Conservation (phyloP, 2,329 filamentous ascomycete genomes). For the Anthostomella pinea region DNA sequence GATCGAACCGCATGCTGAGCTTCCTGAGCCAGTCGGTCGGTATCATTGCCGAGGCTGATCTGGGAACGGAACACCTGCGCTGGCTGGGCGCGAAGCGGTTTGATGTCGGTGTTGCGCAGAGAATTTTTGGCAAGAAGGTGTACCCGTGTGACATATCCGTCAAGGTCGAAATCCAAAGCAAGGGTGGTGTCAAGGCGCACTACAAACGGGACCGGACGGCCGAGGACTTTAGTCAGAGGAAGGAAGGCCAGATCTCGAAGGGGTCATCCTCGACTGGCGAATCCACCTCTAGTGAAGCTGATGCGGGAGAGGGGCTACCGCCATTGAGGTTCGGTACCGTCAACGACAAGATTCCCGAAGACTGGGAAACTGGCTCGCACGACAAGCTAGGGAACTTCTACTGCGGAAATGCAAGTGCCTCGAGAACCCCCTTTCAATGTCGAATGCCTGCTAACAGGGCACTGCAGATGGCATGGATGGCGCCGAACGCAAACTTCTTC, state of each 20-base stretch:
- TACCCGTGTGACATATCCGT: slow-evolving; percentile 90
- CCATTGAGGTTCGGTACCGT: slow-evolving; percentile 75
- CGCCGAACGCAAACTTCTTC: slow-evolving; percentile 84
- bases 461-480: slow-evolving; percentile 80
- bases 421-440: not conserved
- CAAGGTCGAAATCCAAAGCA: slow-evolving; percentile 77
- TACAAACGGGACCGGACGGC: slow-evolving; percentile 52
- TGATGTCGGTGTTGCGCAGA: slow-evolving; percentile 76
- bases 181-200: slow-evolving; percentile 68
- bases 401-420: slow-evolving; percentile 72
- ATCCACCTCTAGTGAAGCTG: slow-evolving; percentile 17
- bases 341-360: slow-evolving; percentile 69
- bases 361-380: slow-evolving; percentile 71
- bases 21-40: slow-evolving; percentile 90
- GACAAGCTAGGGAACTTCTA: slow-evolving; percentile 90
- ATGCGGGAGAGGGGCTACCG: slow-evolving; percentile 60
- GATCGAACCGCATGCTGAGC: slow-evolving; percentile 68
- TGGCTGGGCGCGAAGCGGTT: slow-evolving; percentile 92
- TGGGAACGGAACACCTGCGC: slow-evolving; percentile 84
- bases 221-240: slow-evolving; percentile 22
- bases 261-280: slow-evolving; percentile 18
- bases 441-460: slow-evolving; percentile 12
- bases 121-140: slow-evolving; percentile 70
- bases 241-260: slow-evolving; percentile 22
- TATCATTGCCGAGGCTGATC: slow-evolving; percentile 84